phyloP scores from a whole-genome alignment of 2,329 filamentous ascomycete species.

The Tolypocladium sp. region DNA sequence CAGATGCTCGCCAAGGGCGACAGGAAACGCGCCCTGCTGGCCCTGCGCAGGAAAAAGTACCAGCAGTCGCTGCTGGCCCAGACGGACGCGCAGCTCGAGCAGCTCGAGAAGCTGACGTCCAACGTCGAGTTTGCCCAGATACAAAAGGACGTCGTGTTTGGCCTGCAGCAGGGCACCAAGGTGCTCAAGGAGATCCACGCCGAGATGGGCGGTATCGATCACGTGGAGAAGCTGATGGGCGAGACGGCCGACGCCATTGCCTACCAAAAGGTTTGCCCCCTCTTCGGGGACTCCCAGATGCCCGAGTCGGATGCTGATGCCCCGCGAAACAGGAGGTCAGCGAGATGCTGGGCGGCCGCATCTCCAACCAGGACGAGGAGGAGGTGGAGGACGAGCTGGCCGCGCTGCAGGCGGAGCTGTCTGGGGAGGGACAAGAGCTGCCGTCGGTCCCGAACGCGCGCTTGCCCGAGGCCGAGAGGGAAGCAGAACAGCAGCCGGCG shows the following conservation, averaged over 20 bases:
- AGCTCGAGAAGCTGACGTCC: conserved; percentile 79
- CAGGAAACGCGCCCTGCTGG: conserved; percentile 73
- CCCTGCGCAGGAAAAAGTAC: conserved; percentile 91
- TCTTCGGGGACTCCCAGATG: neutral
- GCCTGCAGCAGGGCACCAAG: conserved; percentile 80
- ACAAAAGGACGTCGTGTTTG: conserved; percentile 92
- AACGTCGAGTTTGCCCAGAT: conserved; percentile 94
- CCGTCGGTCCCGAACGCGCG: conserved; percentile 23
- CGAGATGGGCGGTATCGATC: conserved; percentile 92
- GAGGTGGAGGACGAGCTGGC: conserved; percentile 95
- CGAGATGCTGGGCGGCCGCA: conserved; percentile 78
- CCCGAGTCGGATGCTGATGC: conserved; percentile 2
- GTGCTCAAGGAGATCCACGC: conserved; percentile 86
- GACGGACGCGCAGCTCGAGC: conserved; percentile 88
- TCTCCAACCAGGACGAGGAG: conserved; percentile 93
- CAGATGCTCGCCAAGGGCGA: conserved; percentile 74
- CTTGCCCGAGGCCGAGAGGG: conserved; percentile 17
- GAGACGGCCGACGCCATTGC: conserved; percentile 84
- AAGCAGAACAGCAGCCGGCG: conserved; percentile 6
- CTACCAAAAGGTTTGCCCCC: conserved; percentile 66
- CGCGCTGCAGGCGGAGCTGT: conserved; percentile 51
- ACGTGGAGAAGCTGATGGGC: conserved; percentile 90
- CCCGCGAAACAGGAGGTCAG: conserved; percentile 63
- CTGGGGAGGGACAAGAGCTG: conserved; percentile 13
- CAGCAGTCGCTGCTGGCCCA: conserved; percentile 82